These are phyloP conservation scores for Mortierella sp. DNA, from an alignment of 371 early-diverging fungal species.

Conservation along the genomic window DNA sequence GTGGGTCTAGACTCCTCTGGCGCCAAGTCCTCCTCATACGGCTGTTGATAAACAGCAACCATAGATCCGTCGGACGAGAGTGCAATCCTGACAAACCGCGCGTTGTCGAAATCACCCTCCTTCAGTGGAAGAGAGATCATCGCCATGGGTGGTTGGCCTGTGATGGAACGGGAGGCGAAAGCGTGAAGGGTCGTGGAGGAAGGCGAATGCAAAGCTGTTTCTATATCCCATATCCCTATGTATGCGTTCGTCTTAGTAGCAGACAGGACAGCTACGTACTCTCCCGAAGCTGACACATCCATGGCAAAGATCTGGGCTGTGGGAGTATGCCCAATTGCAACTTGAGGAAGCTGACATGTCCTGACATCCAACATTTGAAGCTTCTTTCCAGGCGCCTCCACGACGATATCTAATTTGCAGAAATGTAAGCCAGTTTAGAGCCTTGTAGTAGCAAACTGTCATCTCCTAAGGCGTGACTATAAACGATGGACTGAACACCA, in stretches of 20 bases:
- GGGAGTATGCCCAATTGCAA: not conserved
- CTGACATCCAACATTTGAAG: slow-evolving; percentile 8
- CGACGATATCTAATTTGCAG: slow-evolving; percentile 11
- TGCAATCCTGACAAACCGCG: slow-evolving; percentile 9
- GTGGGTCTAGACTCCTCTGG: not conserved
- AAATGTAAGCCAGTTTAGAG: no score
- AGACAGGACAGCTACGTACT: slow-evolving; percentile 14
- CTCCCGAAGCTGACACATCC: slow-evolving; percentile 7
- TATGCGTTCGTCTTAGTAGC: slow-evolving; percentile 5
- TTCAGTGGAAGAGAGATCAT: slow-evolving; percentile 1
- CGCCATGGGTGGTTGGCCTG: slow-evolving; percentile 8
- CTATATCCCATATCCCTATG: slow-evolving; percentile 14
- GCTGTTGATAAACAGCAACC: slow-evolving; percentile 16
- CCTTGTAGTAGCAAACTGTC: no score
- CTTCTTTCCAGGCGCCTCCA: slow-evolving; percentile 15
- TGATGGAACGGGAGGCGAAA: not conserved
- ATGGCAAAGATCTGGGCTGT: slow-evolving; percentile 23
- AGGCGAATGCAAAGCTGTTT: slow-evolving; percentile 2
- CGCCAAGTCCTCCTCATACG: slow-evolving; percentile 11
- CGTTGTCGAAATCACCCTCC: slow-evolving; percentile 16
- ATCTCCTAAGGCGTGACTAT: no score
- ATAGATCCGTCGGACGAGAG: slow-evolving; percentile 12
- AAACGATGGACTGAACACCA: no score
- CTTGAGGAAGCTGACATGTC: slow-evolving; percentile 2
- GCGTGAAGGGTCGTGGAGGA: not conserved